A percentile compares a stretch with the other conserved stretches of the same genome.
Conservation (phyloP, 1,284 basidiomycete genomes). For the Cryptococcus maquisensis region DNA sequence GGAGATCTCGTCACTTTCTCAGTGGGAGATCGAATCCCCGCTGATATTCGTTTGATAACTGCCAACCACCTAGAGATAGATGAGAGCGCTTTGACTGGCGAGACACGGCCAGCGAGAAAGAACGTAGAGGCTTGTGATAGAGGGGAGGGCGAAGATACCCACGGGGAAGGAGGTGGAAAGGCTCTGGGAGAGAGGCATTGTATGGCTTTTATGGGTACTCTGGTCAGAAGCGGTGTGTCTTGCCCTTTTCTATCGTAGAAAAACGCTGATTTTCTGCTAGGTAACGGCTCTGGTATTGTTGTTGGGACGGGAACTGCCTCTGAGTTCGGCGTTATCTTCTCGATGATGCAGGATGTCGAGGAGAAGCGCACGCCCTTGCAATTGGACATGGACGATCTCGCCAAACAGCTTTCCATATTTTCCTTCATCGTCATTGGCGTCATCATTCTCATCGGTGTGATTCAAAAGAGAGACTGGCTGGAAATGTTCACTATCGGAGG, state of each 20-base stretch:
- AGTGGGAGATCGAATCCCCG: slow-evolving; percentile 86
- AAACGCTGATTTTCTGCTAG: slow-evolving; percentile 44
- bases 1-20: slow-evolving; percentile 87
- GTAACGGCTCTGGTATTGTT: slow-evolving; percentile 79
- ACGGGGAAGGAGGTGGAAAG: slow-evolving; percentile 55
- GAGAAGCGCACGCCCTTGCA: slow-evolving; percentile 92
- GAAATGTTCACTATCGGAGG: slow-evolving; percentile 99
- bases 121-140: slow-evolving; percentile 56
- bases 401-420: slow-evolving; percentile 81
- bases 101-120: slow-evolving; percentile 79
- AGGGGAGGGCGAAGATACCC: slow-evolving; percentile 40
- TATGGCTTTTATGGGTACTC: slow-evolving; percentile 93
- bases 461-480: slow-evolving; percentile 83
- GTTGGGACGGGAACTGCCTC: slow-evolving; percentile 85
- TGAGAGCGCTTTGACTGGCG: slow-evolving; percentile 91
- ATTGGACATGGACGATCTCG: slow-evolving; percentile 92
- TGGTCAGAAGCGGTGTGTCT: slow-evolving; percentile 77
- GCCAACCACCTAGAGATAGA: slow-evolving; percentile 86
- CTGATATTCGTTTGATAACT: slow-evolving; percentile 77
- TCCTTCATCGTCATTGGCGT: slow-evolving; percentile 91
- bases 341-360: slow-evolving; percentile 97
- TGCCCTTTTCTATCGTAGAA: neutral
- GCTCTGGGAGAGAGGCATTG: slow-evolving; percentile 82
- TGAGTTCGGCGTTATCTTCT: slow-evolving; percentile 94
- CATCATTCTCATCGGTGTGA: slow-evolving; percentile 85